Percentiles rank a stretch among this genome's conserved stretches.
These are phyloP conservation scores for Aureobasidium uvarum DNA, from an alignment of 2,329 filamentous ascomycete genomes.

Conservation along the genomic window DNA sequence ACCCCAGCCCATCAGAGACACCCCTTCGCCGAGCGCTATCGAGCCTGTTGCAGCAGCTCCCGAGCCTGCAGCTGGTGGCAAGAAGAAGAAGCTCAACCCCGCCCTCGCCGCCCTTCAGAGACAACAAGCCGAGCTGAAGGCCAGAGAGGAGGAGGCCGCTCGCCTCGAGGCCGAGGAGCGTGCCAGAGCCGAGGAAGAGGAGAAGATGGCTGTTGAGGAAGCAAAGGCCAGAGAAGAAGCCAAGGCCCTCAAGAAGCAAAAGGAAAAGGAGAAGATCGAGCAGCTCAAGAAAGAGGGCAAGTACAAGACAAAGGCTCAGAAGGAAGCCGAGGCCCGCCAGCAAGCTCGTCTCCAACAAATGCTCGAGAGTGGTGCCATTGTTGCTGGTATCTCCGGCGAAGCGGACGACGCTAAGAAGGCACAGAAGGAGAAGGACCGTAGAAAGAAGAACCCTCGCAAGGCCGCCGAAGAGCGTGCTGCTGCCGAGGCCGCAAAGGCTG, in stretches of 20 bases:
- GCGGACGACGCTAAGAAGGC: slow-evolving; percentile 75
- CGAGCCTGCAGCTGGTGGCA: slow-evolving; percentile 56
- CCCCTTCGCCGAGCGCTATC: slow-evolving; percentile 8
- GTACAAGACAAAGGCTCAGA: slow-evolving; percentile 81
- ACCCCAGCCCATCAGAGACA: slow-evolving; percentile 37
- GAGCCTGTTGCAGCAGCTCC: slow-evolving; percentile 53
- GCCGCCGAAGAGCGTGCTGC: slow-evolving; percentile 54
- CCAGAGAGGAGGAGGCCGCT: slow-evolving; percentile 63
- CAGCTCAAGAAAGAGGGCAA: slow-evolving; percentile 86
- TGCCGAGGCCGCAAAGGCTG: slow-evolving; percentile 38
- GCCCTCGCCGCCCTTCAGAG: slow-evolving; percentile 72
- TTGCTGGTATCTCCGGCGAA: slow-evolving; percentile 56
- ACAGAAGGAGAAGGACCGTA: slow-evolving; percentile 67
- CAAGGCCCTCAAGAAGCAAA: slow-evolving; percentile 76
- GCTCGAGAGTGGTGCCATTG: slow-evolving; percentile 69
- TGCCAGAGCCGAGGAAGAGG: slow-evolving; percentile 63
- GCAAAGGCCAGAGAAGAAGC: slow-evolving; percentile 69
- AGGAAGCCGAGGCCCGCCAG: slow-evolving; percentile 74
- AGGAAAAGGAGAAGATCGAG: slow-evolving; percentile 81
- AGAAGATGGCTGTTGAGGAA: slow-evolving; percentile 65
- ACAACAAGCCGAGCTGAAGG: slow-evolving; percentile 75
- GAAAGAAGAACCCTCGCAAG: slow-evolving; percentile 70
- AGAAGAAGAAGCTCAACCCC: slow-evolving; percentile 86
- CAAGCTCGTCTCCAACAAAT: slow-evolving; percentile 82
- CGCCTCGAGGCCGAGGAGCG: slow-evolving; percentile 61